Percentiles rank a stretch among this genome's conserved stretches.
These are phyloP conservation scores for Kurtzmaniella quercitrusa DNA, from an alignment of 1,139 yeast species.

Conservation along the genomic window DNA sequence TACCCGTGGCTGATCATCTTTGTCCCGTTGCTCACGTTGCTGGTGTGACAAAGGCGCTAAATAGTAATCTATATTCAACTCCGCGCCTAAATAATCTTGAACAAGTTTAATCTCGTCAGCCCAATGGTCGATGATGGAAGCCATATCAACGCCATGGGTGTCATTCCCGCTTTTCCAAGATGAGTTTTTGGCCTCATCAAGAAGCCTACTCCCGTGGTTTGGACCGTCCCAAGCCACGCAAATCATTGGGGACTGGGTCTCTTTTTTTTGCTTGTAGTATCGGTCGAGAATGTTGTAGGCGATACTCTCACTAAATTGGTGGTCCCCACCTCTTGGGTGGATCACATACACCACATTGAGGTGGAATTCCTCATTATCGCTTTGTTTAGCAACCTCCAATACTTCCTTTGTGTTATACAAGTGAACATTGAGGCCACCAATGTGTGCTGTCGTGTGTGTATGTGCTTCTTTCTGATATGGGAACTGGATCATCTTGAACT, in stretches of 20 bases:
- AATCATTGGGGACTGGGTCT: conserved; percentile 27
- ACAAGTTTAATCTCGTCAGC: conserved; percentile 46
- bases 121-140: conserved; percentile 47
- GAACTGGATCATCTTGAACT: conserved; percentile 2
- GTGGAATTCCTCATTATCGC: conserved; percentile 20
- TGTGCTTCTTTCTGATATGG: conserved; percentile 8
- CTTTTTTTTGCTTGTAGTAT: conserved; percentile 17
- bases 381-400: conserved; percentile 6
- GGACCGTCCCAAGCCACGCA: conserved; percentile 55
- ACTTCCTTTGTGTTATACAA: conserved; percentile 31
- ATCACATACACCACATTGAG: conserved; percentile 35
- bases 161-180: conserved; percentile 47
- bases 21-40: conserved; percentile 1
- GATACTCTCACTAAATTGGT: conserved; percentile 25
- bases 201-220: conserved; percentile 54
- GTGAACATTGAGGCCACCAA: conserved; percentile 32
- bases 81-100: conserved; percentile 45
- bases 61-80: conserved; percentile 31
- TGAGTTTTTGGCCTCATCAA: conserved; percentile 31
- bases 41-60: conserved; percentile 18
- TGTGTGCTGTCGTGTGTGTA: conserved; percentile 20
- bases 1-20: conserved; percentile 16
- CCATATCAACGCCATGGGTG: conserved; percentile 52
- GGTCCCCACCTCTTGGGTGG: conserved; percentile 33
- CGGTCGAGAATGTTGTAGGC: conserved; percentile 28